These are phyloP conservation scores for Jimgerdemannia flammicorona DNA, from an alignment of 192 early-diverging fungal genomes.

Conservation along the genomic window DNA sequence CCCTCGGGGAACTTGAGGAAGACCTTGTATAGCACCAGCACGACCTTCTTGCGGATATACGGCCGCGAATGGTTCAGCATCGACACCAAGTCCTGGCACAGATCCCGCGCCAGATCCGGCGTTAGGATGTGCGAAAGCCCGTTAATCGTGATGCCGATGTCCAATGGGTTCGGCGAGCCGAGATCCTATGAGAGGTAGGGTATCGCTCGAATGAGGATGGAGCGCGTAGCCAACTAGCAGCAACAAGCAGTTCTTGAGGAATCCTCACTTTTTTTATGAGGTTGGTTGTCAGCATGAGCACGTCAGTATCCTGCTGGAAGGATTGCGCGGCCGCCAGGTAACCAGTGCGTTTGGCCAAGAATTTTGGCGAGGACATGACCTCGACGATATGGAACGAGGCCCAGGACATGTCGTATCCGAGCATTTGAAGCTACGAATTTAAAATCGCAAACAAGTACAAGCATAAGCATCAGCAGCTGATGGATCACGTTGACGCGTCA, in stretches of 20 bases:
- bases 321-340: slow-evolving; percentile 89
- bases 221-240: neutral
- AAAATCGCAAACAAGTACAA: slow-evolving; percentile 12
- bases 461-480: neutral
- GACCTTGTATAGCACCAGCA: slow-evolving; percentile 84
- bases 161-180: slow-evolving; percentile 74
- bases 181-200: slow-evolving; percentile 61
- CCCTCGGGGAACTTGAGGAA: slow-evolving; percentile 91
- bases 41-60: slow-evolving; percentile 89
- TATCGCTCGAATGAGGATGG: neutral
- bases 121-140: slow-evolving; percentile 91
- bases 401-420: slow-evolving; percentile 97
- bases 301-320: slow-evolving; percentile 91
- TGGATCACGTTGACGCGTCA: neutral
- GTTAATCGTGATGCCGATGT: slow-evolving; percentile 88
- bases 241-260: neutral
- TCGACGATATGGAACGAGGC: slow-evolving; percentile 95
- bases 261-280: slow-evolving; percentile 85
- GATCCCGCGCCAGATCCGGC: slow-evolving; percentile 83
- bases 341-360: slow-evolving; percentile 83
- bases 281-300: slow-evolving; percentile 95
- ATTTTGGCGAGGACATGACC: slow-evolving; percentile 89
- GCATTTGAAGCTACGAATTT: slow-evolving; percentile 80
- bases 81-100: slow-evolving; percentile 79
- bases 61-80: slow-evolving; percentile 92